Conservation (phyloP, 176 grass and related monocot genomes). For the Phoenix roebelenii region DNA sequence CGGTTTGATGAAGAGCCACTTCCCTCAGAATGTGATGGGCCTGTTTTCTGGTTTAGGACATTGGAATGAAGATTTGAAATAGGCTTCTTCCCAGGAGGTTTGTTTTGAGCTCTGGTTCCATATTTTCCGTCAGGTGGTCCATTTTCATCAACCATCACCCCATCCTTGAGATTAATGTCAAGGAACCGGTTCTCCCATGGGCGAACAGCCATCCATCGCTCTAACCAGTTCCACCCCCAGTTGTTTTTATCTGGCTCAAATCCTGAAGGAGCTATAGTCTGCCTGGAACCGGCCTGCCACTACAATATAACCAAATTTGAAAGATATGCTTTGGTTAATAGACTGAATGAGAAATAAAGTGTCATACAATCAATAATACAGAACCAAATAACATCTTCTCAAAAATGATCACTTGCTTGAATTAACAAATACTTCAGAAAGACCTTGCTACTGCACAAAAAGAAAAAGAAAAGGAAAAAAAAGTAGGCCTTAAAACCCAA, state of each 20-base stretch:
- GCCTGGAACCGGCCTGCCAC: slow-evolving; percentile 23
- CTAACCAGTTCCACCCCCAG: slow-evolving; percentile 20
- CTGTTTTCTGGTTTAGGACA: slow-evolving; percentile 30
- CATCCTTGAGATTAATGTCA: slow-evolving; percentile 47
- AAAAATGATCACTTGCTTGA: too few species aligned
- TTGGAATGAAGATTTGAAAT: slow-evolving; percentile 39
- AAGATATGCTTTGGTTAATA: too few species aligned
- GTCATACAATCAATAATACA: too few species aligned
- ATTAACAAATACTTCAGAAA: too few species aligned
- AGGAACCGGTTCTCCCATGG: slow-evolving; percentile 23
- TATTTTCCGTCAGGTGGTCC: slow-evolving; percentile 24
- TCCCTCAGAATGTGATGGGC: slow-evolving; percentile 36
- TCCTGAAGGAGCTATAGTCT: background rate
- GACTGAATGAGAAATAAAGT: too few species aligned
- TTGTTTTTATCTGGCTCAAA: slow-evolving; percentile 18
- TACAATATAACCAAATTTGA: background rate
- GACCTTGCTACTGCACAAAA: too few species aligned
- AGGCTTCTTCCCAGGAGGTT: slow-evolving; percentile 39
- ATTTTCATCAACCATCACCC: slow-evolving; percentile 22
- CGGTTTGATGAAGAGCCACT: slow-evolving; percentile 33
- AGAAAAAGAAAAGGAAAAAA: too few species aligned
- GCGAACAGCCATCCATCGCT: slow-evolving; percentile 21
- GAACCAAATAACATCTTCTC: too few species aligned
- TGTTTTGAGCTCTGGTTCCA: slow-evolving; percentile 29
- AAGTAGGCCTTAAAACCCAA: too few species aligned